Evolutionary conservation across 2,329 filamentous ascomycete genomes (phyloP), one percentile per base, ranked within the genome.

Genomic region (Fusarium denticulatum): DNA sequence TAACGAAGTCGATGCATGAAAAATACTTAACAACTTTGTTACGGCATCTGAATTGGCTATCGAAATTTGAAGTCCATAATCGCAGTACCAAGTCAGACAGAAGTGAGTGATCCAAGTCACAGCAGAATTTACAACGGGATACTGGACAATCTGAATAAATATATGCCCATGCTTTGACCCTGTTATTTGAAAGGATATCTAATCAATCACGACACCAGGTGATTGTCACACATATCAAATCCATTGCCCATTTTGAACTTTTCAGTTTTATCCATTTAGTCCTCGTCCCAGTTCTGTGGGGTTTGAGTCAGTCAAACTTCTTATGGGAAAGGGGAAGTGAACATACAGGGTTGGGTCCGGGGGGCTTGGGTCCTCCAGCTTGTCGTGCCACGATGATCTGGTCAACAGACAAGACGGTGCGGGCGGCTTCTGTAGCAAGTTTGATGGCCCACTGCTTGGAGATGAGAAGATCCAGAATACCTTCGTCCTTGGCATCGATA

Each of bases 371-470:
- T 42, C 96, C 96, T 80, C 96, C 96, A 53, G 97, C 96, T 86
- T 98, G 96, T 85, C 96, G 91, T 72, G 97, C 95, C 65, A 99
- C 96, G 81, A 99, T 99, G 81, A 99, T 99, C 86, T 99, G 97
- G 84, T 99, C 96, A 43, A 99, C 96, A 53, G 95, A 97, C 74
- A 99, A 87, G 36, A 99, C 93, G 53, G 96, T 99, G 79, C 96
- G 90, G 60, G 95, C 96, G 45, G 96, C 93, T 85, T 99, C 96
- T 30, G 96, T 98, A 42, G 96, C 97, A 74, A 99, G 88, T 86
- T 96, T 96, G 83, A 99, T 97, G 52, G 96, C 96, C 96, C 95
- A 98, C 80, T 91, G 92, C 89, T 99, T 99, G 75, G 93, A 91
- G 69, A 95, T 91, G 85, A 98, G 89, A 47, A 99, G 88, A 81